Base-by-base conservation (phyloP, 1,284 basidiomycete genomes). In the Tylopilus orsonianus region DNA sequence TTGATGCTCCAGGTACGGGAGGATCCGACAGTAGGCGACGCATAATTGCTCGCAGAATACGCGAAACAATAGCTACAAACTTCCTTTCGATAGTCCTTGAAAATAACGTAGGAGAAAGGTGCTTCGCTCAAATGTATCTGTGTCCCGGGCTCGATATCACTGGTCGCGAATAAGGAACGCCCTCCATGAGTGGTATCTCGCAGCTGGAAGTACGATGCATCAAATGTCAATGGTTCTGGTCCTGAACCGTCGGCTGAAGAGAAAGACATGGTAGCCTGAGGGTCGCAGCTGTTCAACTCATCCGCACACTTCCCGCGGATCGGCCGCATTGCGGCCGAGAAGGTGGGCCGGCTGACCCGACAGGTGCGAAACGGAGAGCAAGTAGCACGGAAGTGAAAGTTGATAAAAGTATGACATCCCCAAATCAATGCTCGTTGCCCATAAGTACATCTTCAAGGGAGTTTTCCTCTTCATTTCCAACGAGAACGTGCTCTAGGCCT, bases 21-120 rank as follows among this genome's bases (percentile, higher is more conserved):
- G 18, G 50, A 20, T 30, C 44, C 43, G 29, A 61, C 53, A n/a
- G 35, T 46, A 10, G 34, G 45, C 10, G 49, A 46, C 0, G 46
- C 53, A 18, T 56, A 18, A 35, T 64, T 64, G 64, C 79, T 80
- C 49, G 77, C 75, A 27, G 81, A 72, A 56, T 85, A 83, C 32
- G 73, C 70, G 60, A 81, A 85, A 61, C 83, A 86, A 57, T 76
- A 68, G 10, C 74, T 76, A 54, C 83, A 86, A 43, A 83, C 80
- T 61, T 83, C 82, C 59, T 78, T 81, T 39, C 80, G 72, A 54
- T 83, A 85, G 50, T 73, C 73, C 49, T 68, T 75, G 58, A 74
- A 75, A 36, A 82, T 69, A 30, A 79, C 75, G 22, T 69, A 69
- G 1, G 74, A 71, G 52, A 77, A 80, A 2, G 79, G 80, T 10